These are phyloP conservation scores for Sugiyamaella pinicola DNA, from an alignment of 1,139 yeast genomes.

Conservation along the genomic window DNA sequence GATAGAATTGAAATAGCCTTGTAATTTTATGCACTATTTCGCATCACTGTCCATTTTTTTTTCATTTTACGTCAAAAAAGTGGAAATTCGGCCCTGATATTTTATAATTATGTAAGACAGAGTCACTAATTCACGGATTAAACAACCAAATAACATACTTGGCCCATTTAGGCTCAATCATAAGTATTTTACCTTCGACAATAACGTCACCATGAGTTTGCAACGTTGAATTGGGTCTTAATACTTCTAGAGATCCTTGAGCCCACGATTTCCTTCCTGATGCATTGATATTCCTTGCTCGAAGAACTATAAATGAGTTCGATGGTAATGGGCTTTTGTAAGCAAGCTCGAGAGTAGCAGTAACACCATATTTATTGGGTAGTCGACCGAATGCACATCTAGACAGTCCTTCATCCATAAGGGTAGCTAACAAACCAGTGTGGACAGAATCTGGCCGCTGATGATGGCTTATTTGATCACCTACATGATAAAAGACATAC, in stretches of 20 bases:
- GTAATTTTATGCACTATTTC: too few relatives aligned
- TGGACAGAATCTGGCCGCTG: constrained; percentile 51
- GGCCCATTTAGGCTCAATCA: constrained; percentile 40
- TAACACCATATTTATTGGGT: constrained; percentile 83
- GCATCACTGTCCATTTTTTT: too few relatives aligned
- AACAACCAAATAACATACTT: constrained; percentile 35
- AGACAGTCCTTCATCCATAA: constrained; percentile 85
- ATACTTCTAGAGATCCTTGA: constrained; percentile 49
- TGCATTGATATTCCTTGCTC: constrained; percentile 63
- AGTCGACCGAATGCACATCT: constrained; percentile 79
- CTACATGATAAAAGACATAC: constrained; percentile 63
- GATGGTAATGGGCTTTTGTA: constrained; percentile 68
- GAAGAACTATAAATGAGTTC: constrained; percentile 63
- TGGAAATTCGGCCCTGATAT: not conserved
- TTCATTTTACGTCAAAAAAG: too few relatives aligned
- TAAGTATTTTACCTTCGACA: constrained; percentile 32
- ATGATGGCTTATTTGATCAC: constrained; percentile 45
- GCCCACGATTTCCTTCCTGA: constrained; percentile 82
- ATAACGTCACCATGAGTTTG: constrained; percentile 20
- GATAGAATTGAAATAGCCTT: too few relatives aligned
- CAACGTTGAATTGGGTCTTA: constrained; percentile 17
- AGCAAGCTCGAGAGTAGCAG: constrained; percentile 74
- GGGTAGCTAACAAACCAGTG: constrained; percentile 81
- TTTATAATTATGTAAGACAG: not conserved
- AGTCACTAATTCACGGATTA: not conserved